Percentiles rank a stretch among this genome's conserved stretches.
These are phyloP conservation scores for Botryotinia convoluta DNA, from an alignment of 2,329 filamentous ascomycete genomes.

Conservation along the genomic window DNA sequence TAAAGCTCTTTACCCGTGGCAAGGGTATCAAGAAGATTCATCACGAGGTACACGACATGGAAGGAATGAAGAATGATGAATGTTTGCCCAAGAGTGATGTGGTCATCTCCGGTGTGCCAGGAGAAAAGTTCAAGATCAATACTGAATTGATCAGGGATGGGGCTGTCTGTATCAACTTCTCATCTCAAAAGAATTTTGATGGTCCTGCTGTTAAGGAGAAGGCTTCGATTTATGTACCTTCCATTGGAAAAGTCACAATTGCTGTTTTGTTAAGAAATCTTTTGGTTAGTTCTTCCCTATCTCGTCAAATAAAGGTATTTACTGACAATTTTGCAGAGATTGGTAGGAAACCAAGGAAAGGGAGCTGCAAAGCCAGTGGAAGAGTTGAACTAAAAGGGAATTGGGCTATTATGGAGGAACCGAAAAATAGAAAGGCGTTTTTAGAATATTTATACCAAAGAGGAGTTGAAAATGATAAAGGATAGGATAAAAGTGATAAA, in stretches of 20 bases:
- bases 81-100: conserved; percentile 88
- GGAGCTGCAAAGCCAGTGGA: neutral
- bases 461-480: neutral
- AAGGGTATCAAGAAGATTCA: conserved; percentile 80
- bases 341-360: conserved; percentile 18
- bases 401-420: neutral
- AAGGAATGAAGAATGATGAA: conserved; percentile 75
- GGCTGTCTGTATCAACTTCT: conserved; percentile 98
- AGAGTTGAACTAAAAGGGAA: neutral
- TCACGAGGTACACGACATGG: conserved; percentile 77
- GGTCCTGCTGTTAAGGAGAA: conserved; percentile 85
- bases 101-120: conserved; percentile 88
- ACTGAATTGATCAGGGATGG: conserved; percentile 80
- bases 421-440: conserved; percentile 3
- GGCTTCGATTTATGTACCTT: conserved; percentile 94
- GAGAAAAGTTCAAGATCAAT: conserved; percentile 85
- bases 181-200: conserved; percentile 90
- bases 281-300: conserved; percentile 44
- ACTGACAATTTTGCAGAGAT: neutral
- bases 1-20: conserved; percentile 89
- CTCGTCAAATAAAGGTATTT: neutral
- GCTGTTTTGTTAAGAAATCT: conserved; percentile 86
- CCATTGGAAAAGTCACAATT: conserved; percentile 97
- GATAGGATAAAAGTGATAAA: neutral
- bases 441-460: conserved; percentile 10